Evolutionary conservation across 164 flowering plant genomes (phyloP), one percentile per base, ranked within the genome.

Genomic region (Malania oleifera): DNA sequence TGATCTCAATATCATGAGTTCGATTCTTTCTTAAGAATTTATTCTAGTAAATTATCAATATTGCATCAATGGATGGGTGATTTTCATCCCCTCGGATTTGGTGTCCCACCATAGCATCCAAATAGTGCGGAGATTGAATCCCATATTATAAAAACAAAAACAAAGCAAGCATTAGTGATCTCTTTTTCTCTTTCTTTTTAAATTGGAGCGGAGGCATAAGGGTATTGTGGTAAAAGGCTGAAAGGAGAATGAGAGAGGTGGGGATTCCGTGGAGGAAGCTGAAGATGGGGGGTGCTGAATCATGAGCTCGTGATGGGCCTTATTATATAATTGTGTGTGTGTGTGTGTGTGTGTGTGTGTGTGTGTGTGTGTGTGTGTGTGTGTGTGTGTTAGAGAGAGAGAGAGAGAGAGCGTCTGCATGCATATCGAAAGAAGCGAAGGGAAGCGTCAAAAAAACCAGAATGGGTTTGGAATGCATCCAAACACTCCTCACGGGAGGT

Each of bases 401-500:
- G 29, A 44, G 31, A 43, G n/a, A 39, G 22, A 27, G 27, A 45
- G 66, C 38, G 55, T 37, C n/a, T n/a, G n/a, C n/a, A n/a, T n/a
- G n/a, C n/a, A n/a, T 18, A 18, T 43, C 22, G 46, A 43, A 43
- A 43, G 5, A 4, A 20, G 46, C 46, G 46, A 43, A 43, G 22
- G n/a, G n/a, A n/a, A n/a, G n/a, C n/a, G n/a, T n/a, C n/a, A n/a
- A 43, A 43, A 43, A 22, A 20, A 22, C 18, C 65, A 66, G 57
- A 69, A 62, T 22, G 48, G 60, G 28, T 59, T 35, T 54, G 45
- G 76, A 68, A 78, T 76, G 74, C 67, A 54, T 81, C 82, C 85
- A 81, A 81, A 76, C 52, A 51, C 71, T 72, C 73, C 79, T 81
- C 85, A 86, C 92, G 92, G 89, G 87, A 72, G 62, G 35, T 49